Base-by-base conservation (phyloP, 1,284 basidiomycete species). In the Ceratobasidium sp. region DNA sequence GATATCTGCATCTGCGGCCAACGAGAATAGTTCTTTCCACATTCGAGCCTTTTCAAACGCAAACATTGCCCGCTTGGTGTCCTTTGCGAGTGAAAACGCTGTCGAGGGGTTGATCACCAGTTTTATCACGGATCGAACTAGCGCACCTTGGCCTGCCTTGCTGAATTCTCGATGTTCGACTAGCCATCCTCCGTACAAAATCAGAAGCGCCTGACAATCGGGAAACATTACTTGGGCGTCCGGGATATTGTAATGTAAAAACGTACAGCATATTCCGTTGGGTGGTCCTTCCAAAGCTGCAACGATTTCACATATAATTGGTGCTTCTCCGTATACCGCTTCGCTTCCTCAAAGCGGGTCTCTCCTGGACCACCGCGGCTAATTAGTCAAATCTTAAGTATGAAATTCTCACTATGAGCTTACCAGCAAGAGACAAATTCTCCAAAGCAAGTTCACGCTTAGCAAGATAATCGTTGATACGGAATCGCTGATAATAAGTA, bases 1-100 rank as follows among this genome's bases (percentile, higher is more conserved):
- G 18, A 87, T 79, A 16, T 86, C 81, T 81, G 86, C 84, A 80
- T 86, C 85, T 80, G 89, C 81, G 0, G 93, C 93, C 23, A 97
- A 85, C n/a, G 93, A 91, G 83, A 98, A 97, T 0, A 97, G 87
- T 81, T 96, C 95, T 81, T 93, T 91, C 96, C 97, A 98, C 59
- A 94, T 90, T 35, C 96, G 86, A 0, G 94, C 93, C 78, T 92
- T 93, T 83, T 97, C 95, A 81, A 95, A 92, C 0, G 96, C 92
- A 18, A 93, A 88, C 88, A 98, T 91, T 0, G 96, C 95, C 79
- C 95, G 95, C 8, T 87, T 83, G 0, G 86, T 83, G 77, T 90
- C 88, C 1, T 85, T 83, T 2, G 93, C 93, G 78, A 94, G 89
- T 0, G 89, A 84, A 84, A 96, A 97, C 0, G 92, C 95, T 95